These are phyloP conservation scores for Penicillium sp. DNA, from an alignment of 2,329 filamentous ascomycete genomes.

Conservation along the genomic window DNA sequence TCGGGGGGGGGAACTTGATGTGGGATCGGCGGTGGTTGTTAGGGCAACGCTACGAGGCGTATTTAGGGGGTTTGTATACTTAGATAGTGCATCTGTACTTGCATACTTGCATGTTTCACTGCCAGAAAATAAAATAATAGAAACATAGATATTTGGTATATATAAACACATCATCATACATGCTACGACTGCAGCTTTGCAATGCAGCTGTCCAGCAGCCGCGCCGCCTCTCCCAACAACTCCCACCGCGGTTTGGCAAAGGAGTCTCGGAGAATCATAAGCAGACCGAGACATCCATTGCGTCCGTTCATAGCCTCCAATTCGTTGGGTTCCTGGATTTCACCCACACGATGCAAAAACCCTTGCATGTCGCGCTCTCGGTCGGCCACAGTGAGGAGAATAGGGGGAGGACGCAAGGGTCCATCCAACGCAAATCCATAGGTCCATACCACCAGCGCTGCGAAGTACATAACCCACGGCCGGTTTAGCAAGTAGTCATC, in stretches of 20 bases:
- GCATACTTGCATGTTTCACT: not conserved
- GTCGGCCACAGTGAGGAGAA: slow-evolving; percentile 60
- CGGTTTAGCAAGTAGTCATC: slow-evolving; percentile 88
- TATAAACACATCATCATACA: slow-evolving; percentile 7
- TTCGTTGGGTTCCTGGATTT: slow-evolving; percentile 71
- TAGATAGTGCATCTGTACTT: not conserved
- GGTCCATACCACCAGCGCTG: slow-evolving; percentile 87
- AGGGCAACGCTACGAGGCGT: slow-evolving; percentile 14
- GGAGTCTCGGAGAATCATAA: slow-evolving; percentile 76
- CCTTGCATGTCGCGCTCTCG: slow-evolving; percentile 74
- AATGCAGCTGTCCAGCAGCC: slow-evolving; percentile 77
- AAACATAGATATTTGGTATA: slow-evolving; percentile 3
- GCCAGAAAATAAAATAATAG: not conserved
- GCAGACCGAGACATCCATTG: slow-evolving; percentile 76
- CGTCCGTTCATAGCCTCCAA: slow-evolving; percentile 70
- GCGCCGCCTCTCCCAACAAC: slow-evolving; percentile 80
- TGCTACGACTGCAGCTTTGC: slow-evolving; percentile 47
- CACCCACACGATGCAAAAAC: slow-evolving; percentile 71
- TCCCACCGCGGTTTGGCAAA: slow-evolving; percentile 88
- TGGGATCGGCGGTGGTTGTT: slow-evolving; percentile 20
- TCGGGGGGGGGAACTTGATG: slow-evolving; percentile 5
- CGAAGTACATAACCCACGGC: slow-evolving; percentile 94
- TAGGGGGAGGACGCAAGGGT: slow-evolving; percentile 53
- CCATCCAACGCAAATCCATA: slow-evolving; percentile 92
- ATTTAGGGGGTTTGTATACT: not conserved